Base-by-base conservation (phyloP, 257 asterid species). In the Hygrophila difformis region DNA sequence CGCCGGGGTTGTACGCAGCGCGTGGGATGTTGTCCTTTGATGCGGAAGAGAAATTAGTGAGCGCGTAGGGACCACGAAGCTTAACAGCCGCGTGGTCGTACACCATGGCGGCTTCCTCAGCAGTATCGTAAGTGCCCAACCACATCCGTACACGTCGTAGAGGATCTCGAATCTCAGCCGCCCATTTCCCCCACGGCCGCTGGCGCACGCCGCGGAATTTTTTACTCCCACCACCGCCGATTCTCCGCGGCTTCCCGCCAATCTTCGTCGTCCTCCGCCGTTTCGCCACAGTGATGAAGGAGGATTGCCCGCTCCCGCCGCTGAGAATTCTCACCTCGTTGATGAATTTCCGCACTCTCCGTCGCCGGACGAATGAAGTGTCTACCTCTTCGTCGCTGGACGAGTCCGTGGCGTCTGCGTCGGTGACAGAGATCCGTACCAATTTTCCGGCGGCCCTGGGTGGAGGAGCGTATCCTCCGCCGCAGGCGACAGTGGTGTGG, bases 181-280 rank as follows among this genome's bases (percentile, higher is more conserved):
- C 96, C 96, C 96, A 89, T 63, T 89, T 89, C 1, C 97, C 97
- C 96, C 97, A 89, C 9, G 96, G 94, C 72, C 97, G 61, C 65
- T 77, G 97, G 41, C 96, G 61, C 21, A 89, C 97, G 12, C 97
- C 97, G 46, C 91, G 88, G 47, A 77, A 89, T 77, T 89, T 89
- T 62, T 59, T 67, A n/a, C n/a, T n/a, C n/a, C n/a, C n/a, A 1
- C 14, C 76, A 3, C 23, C 49, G 2, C 54, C 67, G 43, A 8
- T 16, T 36, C 15, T 1, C 36, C 36, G 59, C 33, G 65, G 14
- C 43, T 21, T 59, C 13, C 39, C 68, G 0, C 70, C 71, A 14
- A n/a, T n/a, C n/a, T n/a, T n/a, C n/a, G 61, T 39, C 24, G 46
- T 49, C 60, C 45, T 74, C 69, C 63, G 73, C 66, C 75, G 47